Conservation (phyloP, 208 protist genomes). For the Phytomonas sp. region DNA sequence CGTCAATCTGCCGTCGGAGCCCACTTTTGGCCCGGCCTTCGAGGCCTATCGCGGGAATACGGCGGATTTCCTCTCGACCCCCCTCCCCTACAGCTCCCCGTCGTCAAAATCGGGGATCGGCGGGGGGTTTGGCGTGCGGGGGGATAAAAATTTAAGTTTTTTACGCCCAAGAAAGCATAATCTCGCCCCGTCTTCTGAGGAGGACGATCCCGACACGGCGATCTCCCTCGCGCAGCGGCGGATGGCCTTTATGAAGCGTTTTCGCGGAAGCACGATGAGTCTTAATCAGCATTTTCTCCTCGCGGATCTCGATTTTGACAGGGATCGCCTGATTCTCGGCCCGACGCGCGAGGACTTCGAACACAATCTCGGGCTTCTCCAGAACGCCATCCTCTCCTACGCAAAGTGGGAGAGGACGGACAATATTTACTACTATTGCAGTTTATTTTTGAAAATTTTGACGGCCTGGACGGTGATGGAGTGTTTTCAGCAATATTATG, state of each 20-base stretch:
- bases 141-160: constrained; percentile 80
- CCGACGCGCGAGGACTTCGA: constrained; percentile 77
- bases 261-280: constrained; percentile 73
- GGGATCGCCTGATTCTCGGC: constrained; percentile 76
- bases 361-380: constrained; percentile 66
- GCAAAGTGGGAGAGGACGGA: constrained; percentile 77
- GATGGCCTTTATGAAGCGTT: constrained; percentile 72
- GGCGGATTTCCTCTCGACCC: constrained; percentile 68
- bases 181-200: constrained; percentile 17
- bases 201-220: too few relatives aligned
- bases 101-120: constrained; percentile 35
- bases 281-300: constrained; percentile 79
- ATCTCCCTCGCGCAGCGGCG: constrained; percentile 59
- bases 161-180: constrained; percentile 55
- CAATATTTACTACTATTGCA: constrained; percentile 81
- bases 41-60: constrained; percentile 70
- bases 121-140: constrained; percentile 68
- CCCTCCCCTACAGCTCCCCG: constrained; percentile 38
- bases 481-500: constrained; percentile 72
- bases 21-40: constrained; percentile 46
- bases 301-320: constrained; percentile 83
- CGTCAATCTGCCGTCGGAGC: constrained; percentile 50
- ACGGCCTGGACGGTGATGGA: constrained; percentile 72
- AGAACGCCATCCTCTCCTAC: constrained; percentile 75
- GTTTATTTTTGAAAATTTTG: constrained; percentile 48